These are phyloP conservation scores for Coprinopsis marcescibilis DNA, from an alignment of 768 basidiomycete species.

Conservation along the genomic window DNA sequence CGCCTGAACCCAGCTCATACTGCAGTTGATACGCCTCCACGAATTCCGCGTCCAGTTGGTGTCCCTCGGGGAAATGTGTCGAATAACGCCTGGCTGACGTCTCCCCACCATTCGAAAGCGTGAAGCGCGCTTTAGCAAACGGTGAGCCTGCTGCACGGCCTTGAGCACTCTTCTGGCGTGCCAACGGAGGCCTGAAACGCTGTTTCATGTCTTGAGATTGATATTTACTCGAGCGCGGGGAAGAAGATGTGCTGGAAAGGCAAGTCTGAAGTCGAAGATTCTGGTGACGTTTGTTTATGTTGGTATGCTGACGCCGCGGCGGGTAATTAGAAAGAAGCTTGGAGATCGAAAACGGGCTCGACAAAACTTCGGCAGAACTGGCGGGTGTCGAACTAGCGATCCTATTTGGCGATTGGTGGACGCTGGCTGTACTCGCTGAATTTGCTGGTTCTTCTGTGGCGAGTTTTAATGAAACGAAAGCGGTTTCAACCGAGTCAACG, in stretches of 20 bases:
- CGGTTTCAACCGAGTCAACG: not conserved
- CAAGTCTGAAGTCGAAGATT: not conserved
- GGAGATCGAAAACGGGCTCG: not conserved
- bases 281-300: slow-evolving; percentile 6
- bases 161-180: not conserved
- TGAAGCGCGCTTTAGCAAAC: not conserved
- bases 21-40: slow-evolving; percentile 53
- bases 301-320: slow-evolving; percentile 3
- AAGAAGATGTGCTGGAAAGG: slow-evolving; percentile 4
- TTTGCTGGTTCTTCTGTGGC: not conserved
- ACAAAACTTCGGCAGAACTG: slow-evolving; percentile 9
- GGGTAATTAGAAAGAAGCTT: slow-evolving; percentile 7
- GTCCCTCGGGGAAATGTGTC: slow-evolving; percentile 49
- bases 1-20: slow-evolving; percentile 84
- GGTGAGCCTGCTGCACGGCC: not conserved
- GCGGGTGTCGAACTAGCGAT: slow-evolving; percentile 1
- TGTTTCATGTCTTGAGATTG: not conserved
- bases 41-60: slow-evolving; percentile 57
- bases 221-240: not conserved
- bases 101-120: slow-evolving; percentile 17
- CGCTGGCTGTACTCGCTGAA: slow-evolving; percentile 4
- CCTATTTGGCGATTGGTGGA: slow-evolving; percentile 10
- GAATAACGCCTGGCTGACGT: slow-evolving; percentile 31
- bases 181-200: slow-evolving; percentile 3
- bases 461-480: not conserved